These are phyloP conservation scores for Erythrophleum ivorense DNA, from an alignment of 331 rosid species.

Conservation along the genomic window DNA sequence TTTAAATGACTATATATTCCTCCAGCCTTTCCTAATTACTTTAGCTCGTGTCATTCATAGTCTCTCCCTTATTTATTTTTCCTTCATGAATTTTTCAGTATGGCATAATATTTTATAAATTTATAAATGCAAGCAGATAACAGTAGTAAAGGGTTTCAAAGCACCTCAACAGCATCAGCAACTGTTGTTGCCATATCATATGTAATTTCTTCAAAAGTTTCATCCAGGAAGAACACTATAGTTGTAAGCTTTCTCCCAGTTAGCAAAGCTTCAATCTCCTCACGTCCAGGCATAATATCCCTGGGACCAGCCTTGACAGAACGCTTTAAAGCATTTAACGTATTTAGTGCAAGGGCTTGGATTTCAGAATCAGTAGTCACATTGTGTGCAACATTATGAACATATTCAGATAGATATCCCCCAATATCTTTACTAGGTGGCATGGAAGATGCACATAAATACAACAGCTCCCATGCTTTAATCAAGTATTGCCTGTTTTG, in stretches of 20 bases:
- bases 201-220: constrained; percentile 93
- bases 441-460: constrained; percentile 88
- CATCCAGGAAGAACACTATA: constrained; percentile 91
- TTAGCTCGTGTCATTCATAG: constrained; percentile 7
- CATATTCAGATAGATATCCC: constrained; percentile 84
- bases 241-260: constrained; percentile 88
- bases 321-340: constrained; percentile 86
- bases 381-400: constrained; percentile 77
- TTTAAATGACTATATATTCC: background rate
- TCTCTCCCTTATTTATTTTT: constrained; percentile 1
- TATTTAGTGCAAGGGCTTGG: constrained; percentile 71
- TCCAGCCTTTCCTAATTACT: constrained; percentile 27
- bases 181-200: constrained; percentile 96
- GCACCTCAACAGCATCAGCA: constrained; percentile 93
- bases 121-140: constrained; percentile 30
- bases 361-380: constrained; percentile 72
- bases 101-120: constrained; percentile 5
- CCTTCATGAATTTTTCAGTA: constrained; percentile 8
- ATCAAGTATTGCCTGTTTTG: constrained; percentile 71
- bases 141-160: constrained; percentile 37
- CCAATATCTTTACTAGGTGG: constrained; percentile 95
- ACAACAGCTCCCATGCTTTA: constrained; percentile 98
- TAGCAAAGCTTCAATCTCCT: constrained; percentile 90
- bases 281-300: constrained; percentile 83
- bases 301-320: constrained; percentile 96